Evolutionary conservation across 2,329 filamentous ascomycete genomes (phyloP), one percentile per base, ranked within the genome.

Genomic region (Dactylellina cionopaga): DNA sequence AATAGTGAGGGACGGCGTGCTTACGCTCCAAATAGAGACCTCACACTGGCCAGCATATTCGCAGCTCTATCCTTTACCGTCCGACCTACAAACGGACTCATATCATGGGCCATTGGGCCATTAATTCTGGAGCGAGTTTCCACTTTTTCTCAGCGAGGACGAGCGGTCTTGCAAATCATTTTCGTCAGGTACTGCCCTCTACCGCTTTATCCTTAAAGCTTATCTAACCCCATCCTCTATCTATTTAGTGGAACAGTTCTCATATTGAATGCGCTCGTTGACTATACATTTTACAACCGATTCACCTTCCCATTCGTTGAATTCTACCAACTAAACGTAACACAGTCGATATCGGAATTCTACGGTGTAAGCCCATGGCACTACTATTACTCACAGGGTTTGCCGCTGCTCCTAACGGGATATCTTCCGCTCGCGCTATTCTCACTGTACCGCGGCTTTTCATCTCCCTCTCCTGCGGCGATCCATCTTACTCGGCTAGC

Each of bases 291-390:
- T 81, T 99, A 96, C 79, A 88, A 88, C 56, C 82, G 87, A 74
- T 96, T 92, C 92, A 92, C 92, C 0, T 91, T 99, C 64, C 95
- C 95, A 3, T 90, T 93, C 0, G 86, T 94, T 74, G 89, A 90
- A 63, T 98, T 92, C 82, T 85, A 98, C 66, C 87, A 94, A 78
- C 94, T 97, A 84, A 99, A 99, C 81, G 85, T 99, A 62, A 87
- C 89, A 17, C 90, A 96, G 80, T 91, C 90, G 5, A 85, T 99
- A 4, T 92, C 95, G 24, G 87, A 94, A 49, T 98, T 98, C 81
- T 99, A 99, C 79, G 95, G 95, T 19, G 86, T 84, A 49, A 98
- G 96, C 80, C 88, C 92, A 74, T 90, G 90, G 85, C 92, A 97
- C 80, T 99, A 98, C 82, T 99, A 97, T 80, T 81, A 96, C 27